Percentiles rank a stretch among this genome's conserved stretches.
These are phyloP conservation scores for Mesembryanthemum crystallinum DNA, from an alignment of 148 eudicot genomes.

Conservation along the genomic window DNA sequence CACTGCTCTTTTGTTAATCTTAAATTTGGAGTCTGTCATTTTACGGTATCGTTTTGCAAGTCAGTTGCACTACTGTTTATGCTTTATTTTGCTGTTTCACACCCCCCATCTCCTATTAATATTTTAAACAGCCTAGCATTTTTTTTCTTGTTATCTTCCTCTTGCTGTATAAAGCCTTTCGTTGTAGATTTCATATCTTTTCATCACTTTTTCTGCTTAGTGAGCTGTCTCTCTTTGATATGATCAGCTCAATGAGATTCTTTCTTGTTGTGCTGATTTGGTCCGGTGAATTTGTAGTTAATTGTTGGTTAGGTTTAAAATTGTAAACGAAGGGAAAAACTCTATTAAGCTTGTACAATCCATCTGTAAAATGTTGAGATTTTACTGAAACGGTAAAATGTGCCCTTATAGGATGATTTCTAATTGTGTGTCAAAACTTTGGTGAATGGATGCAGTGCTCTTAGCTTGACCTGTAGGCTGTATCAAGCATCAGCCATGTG, in stretches of 20 bases:
- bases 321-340: neutral
- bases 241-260: slow-evolving; percentile 1
- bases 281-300: neutral
- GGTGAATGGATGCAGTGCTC: slow-evolving; percentile 22
- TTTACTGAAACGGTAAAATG: neutral
- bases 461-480: slow-evolving; percentile 7
- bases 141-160: neutral
- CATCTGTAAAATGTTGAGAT: neutral
- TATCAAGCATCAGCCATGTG: slow-evolving; percentile 56
- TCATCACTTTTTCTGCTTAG: neutral
- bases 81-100: neutral
- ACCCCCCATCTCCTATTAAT: neutral
- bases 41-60: neutral
- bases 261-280: neutral
- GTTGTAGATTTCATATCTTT: neutral
- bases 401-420: neutral
- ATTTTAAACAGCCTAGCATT: neutral
- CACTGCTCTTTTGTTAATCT: too few species aligned
- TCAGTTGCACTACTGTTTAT: neutral
- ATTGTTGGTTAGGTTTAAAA: neutral
- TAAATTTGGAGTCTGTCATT: neutral
- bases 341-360: neutral
- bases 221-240: neutral
- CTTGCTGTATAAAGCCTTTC: neutral
- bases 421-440: neutral